Evolutionary conservation across 371 early-diverging fungal species (phyloP), one percentile per base, ranked within the genome.

Genomic region (Smittium culicis): DNA sequence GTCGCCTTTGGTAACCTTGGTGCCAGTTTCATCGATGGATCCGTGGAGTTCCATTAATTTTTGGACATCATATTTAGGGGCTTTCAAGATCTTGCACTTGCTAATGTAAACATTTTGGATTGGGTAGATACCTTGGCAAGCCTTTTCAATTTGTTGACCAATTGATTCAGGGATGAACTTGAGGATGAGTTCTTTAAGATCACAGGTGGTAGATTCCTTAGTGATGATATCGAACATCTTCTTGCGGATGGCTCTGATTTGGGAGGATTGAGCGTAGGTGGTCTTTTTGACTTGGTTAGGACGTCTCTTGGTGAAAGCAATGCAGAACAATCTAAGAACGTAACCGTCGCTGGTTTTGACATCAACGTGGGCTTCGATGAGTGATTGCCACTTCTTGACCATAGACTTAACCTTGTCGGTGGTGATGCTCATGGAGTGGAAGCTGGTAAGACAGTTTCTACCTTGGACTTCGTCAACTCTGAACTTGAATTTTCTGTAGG

Each of bases 311-410:
- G 99, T 99, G 91, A 99, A 98, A 71, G 91, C 96, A 78, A 97
- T 92, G 76, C 88, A 84, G 79, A 99, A 99, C 72, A 99, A 82
- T 79, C 99, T 95, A 78, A 99, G 84, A 71, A 94, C 85, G 89
- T 98, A 98, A 72, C 99, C 99, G 84, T 99, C 99, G 76, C 95
- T 95, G 80, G 99, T 99, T 88, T 95, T 97, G 85, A 99, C 91
- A 80, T 99, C 99, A 62, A 93, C 87, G 82, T 90, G 86, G 70
- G 98, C 98, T 84, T 99, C 99, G 69, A 99, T 95, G 68, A 98
- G 84, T 71, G 99, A 86, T 87, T 98, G 98, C 99, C 99, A 98
- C 89, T 99, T 99, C 90, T 94, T 96, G 82, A 99, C 93, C 82
- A 99, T 86, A 77, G 97, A 96, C 76, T 98, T 90, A 81, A 98